Base-by-base conservation (phyloP, 257 asterid genomes). In the Mentha longifolia region DNA sequence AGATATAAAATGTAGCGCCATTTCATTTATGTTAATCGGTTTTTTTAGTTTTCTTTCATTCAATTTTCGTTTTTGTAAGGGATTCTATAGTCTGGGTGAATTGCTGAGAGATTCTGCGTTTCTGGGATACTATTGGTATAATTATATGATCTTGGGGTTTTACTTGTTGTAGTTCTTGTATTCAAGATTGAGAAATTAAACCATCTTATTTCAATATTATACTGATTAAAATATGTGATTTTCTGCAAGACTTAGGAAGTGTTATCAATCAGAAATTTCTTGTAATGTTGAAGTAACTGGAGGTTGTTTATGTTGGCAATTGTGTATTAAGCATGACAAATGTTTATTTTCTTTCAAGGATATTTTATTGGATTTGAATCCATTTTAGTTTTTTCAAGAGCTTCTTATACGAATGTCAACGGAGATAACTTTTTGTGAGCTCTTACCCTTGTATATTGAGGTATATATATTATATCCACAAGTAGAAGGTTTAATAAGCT, bases 1-100 rank as follows among this genome's bases (percentile, higher is more conserved):
- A 13, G 3, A 61, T 10, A 9, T 17, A 3, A 6, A 35, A 20
- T 47, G 58, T 12, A 33, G 63, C 2, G 15, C 14, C 14, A 9
- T 37, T 49, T 81, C 86, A 17, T 79, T 81, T 74, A 83, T 78
- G 74, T 70, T 70, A 37, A 7, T n/a, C 33, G 3, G n/a, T 81
- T 62, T 73, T 75, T 76, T 82, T 12, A 78, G 82, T 35, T 35
- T 35, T 35, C 39, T 35, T 35, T 35, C 8, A 35, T 35, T 35
- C 39, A 35, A 35, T 28, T 28, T 28, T 43, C 49, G 41, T 25
- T 39, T 59, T 37, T 52, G 66, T 39, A 43, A 17, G 55, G 52
- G 39, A 25, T 67, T 78, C 25, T 31, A 11, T 49, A 70, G 30
- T 51, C 70, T 43, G 41, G 67, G 61, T 57, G 62, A 49, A 64